These are phyloP conservation scores for Dictyostelium discoideum DNA, from an alignment of 78 protist genomes.

Conservation along the genomic window dicty_2.7 NC_007091.3:5109501-5110000, in stretches of 20 bases:
- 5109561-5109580: conserved; percentile 93
- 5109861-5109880: conserved; percentile 27
- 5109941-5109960: neutral
- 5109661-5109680: conserved; percentile 89
- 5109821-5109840: conserved; percentile 94
- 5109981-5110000: conserved; percentile 84
- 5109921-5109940: conserved; percentile 56
- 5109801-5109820: conserved; percentile 90
- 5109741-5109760: conserved; percentile 71
- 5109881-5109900: neutral
- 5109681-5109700: conserved; percentile 93
- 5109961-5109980: neutral
- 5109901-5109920: neutral
- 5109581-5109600: conserved; percentile 93
- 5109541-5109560: conserved; percentile 91
- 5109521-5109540: conserved; percentile 75
- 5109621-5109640: conserved; percentile 95
- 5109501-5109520: conserved; percentile 87
- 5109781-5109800: conserved; percentile 86
- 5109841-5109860: conserved; percentile 76
- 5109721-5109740: conserved; percentile 74
- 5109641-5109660: conserved; percentile 82
- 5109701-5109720: conserved; percentile 96
- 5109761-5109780: conserved; percentile 88
- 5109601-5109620: conserved; percentile 97